Evolutionary conservation across 1,284 basidiomycete genomes (phyloP).

Genomic region (Cutaneotrichosporon dermatis): DNA sequence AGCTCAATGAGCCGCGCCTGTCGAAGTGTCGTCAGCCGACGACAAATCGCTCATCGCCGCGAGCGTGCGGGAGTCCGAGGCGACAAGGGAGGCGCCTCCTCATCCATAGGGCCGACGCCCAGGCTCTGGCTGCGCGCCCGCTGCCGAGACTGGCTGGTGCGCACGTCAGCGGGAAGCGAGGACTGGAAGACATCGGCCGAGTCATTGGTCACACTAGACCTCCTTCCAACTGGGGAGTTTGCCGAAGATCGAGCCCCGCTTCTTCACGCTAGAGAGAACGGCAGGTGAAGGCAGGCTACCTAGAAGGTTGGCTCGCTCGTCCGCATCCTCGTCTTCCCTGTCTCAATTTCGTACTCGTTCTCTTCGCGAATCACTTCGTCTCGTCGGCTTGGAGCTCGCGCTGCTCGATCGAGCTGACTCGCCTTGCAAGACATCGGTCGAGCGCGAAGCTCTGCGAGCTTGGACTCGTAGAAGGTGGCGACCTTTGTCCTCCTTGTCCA

Average conservation of each 20-base stretch:
- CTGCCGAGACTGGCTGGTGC: constrained; percentile 10
- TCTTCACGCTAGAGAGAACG: constrained; percentile 15
- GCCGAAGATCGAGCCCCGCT: constrained; percentile 24
- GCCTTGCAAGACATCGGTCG: constrained; percentile 62
- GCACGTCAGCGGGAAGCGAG: constrained; percentile 27
- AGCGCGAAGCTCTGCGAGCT: constrained; percentile 68
- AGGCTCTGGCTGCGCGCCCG: constrained; percentile 12
- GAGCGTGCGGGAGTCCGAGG: constrained; percentile 13
- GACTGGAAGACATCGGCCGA: constrained; percentile 45
- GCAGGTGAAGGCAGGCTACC: neutral
- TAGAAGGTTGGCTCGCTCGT: constrained; percentile 45
- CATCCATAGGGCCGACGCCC: neutral
- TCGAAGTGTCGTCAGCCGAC: constrained; percentile 26
- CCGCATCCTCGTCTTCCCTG: constrained; percentile 55
- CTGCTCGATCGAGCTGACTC: constrained; percentile 65
- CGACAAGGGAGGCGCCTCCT: constrained; percentile 3
- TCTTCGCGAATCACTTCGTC: constrained; percentile 54
- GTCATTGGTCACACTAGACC: constrained; percentile 22
- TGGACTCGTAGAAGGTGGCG: constrained; percentile 68
- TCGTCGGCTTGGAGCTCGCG: constrained; percentile 53
- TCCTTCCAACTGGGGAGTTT: constrained; percentile 7
- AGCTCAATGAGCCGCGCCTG: constrained; percentile 40
- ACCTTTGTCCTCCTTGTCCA: constrained; percentile 83
- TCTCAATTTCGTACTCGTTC: constrained; percentile 41
- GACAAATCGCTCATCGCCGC: constrained; percentile 30